phyloP scores from a whole-genome alignment of 257 asterid genomes.

The Fraxinus quadrangulata region DNA sequence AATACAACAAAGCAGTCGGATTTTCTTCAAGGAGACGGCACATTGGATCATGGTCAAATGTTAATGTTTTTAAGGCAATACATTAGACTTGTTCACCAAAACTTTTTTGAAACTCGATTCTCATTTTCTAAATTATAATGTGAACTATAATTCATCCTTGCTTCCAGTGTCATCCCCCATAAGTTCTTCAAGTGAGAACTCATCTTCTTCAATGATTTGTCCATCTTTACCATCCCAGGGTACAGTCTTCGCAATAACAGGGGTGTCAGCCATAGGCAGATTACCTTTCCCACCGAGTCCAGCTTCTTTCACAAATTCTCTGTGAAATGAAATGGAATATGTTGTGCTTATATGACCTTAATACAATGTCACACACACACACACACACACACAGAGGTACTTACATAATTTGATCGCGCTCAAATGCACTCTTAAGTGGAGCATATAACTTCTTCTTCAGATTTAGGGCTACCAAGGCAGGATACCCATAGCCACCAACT shows the following conservation, averaged over 20 bases:
- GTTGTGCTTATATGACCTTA: background rate
- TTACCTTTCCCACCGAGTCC: conserved; percentile 88
- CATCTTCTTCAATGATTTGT: conserved; percentile 83
- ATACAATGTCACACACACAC: too few species aligned
- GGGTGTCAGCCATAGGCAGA: conserved; percentile 56
- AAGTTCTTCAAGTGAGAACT: conserved; percentile 91
- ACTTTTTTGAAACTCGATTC: conserved; percentile 32
- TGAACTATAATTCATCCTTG: conserved; percentile 58
- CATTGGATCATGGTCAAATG: background rate
- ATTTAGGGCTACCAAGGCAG: conserved; percentile 86
- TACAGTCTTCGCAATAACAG: conserved; percentile 60
- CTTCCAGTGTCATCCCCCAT: conserved; percentile 65
- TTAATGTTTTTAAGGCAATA: background rate
- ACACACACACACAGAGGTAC: conserved; percentile 7
- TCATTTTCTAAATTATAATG: conserved; percentile 20
- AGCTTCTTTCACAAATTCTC: conserved; percentile 83
- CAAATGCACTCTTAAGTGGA: conserved; percentile 86
- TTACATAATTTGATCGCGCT: conserved; percentile 67
- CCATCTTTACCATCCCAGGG: conserved; percentile 98
- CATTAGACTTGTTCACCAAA: conserved; percentile 18
- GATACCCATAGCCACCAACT: conserved; percentile 97
- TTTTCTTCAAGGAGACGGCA: background rate
- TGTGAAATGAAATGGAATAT: conserved; percentile 31
- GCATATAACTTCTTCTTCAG: conserved; percentile 79
- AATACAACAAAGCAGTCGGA: background rate